Percentiles rank a stretch among this genome's conserved stretches.
These are phyloP conservation scores for Nakazawaea populi DNA, from an alignment of 805 yeast species.

Conservation along the genomic window DNA sequence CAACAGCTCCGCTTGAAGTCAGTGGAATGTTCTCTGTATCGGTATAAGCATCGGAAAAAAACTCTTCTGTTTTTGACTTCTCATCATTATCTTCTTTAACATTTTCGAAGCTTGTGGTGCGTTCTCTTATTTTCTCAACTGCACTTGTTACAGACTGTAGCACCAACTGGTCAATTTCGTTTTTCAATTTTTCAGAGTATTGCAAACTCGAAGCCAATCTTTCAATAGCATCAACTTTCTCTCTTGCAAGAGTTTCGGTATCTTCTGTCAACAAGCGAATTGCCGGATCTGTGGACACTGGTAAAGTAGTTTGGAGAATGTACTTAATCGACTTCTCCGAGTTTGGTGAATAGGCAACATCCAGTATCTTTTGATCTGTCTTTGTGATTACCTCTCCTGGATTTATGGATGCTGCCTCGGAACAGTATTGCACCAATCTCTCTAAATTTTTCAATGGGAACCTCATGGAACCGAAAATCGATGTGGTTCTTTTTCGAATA, in stretches of 20 bases:
- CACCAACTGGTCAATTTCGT: slow-evolving; percentile 71
- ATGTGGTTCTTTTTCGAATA: slow-evolving; percentile 34
- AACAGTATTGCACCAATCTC: slow-evolving; percentile 57
- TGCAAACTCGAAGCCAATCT: slow-evolving; percentile 70
- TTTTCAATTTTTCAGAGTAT: slow-evolving; percentile 69
- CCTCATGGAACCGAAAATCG: slow-evolving; percentile 33
- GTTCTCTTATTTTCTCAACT: slow-evolving; percentile 43
- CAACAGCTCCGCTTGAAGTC: slow-evolving; percentile 11
- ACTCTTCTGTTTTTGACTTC: slow-evolving; percentile 8
- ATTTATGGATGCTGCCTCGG: slow-evolving; percentile 67
- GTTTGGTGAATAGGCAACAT: slow-evolving; percentile 46
- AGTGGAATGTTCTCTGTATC: slow-evolving; percentile 35
- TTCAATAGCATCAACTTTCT: slow-evolving; percentile 63
- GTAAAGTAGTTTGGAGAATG: slow-evolving; percentile 31
- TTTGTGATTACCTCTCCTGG: slow-evolving; percentile 48
- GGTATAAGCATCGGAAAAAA: slow-evolving; percentile 36
- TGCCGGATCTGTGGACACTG: slow-evolving; percentile 60
- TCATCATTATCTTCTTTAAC: slow-evolving; percentile 15
- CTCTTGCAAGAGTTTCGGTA: slow-evolving; percentile 52
- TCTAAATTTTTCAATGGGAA: slow-evolving; percentile 62
- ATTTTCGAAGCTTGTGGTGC: slow-evolving; percentile 11
- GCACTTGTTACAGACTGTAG: slow-evolving; percentile 59
- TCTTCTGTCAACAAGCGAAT: slow-evolving; percentile 58
- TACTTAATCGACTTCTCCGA: slow-evolving; percentile 50
- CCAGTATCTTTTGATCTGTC: slow-evolving; percentile 23